Evolutionary conservation across 345 rosid genomes (phyloP).

Genomic region (Eucalyptus marginata): DNA sequence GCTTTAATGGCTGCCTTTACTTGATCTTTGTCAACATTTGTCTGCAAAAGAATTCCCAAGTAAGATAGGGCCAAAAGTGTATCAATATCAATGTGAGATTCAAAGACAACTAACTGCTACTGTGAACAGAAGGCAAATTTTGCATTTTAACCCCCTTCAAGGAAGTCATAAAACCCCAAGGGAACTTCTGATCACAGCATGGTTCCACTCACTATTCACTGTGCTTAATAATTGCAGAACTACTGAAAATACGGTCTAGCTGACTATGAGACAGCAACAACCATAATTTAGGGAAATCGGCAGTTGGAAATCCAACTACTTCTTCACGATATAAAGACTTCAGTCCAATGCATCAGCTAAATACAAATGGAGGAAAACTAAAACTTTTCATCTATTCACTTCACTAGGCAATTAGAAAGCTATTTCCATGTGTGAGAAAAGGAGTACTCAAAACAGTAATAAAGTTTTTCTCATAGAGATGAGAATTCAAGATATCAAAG

Average conservation of each 20-base stretch:
- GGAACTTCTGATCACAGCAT: not conserved
- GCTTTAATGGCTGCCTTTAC: conserved; percentile 98
- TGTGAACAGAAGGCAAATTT: not conserved
- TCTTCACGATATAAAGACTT: not conserved
- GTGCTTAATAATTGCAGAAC: not conserved
- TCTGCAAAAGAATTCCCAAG: conserved; percentile 31
- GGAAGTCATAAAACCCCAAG: not conserved
- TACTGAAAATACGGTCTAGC: not conserved
- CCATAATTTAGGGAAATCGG: not conserved
- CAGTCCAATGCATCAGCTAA: not conserved
- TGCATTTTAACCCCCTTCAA: not conserved
- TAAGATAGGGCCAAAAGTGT: not conserved
- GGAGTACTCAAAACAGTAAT: not conserved
- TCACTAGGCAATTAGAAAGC: not conserved
- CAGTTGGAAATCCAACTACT: not conserved
- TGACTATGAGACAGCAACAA: not conserved
- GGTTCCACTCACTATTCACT: not conserved
- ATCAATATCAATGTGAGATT: not conserved
- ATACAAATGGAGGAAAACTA: not conserved
- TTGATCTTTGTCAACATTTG: conserved; percentile 79
- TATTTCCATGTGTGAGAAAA: not conserved
- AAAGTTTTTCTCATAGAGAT: not conserved
- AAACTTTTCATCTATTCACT: not conserved
- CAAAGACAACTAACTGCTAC: not conserved
- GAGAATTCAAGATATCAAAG: not conserved